Percentiles rank a stretch among this genome's conserved stretches.
Conservation (phyloP, 1,284 basidiomycete genomes). For the Pyrrhoderma noxium region DNA sequence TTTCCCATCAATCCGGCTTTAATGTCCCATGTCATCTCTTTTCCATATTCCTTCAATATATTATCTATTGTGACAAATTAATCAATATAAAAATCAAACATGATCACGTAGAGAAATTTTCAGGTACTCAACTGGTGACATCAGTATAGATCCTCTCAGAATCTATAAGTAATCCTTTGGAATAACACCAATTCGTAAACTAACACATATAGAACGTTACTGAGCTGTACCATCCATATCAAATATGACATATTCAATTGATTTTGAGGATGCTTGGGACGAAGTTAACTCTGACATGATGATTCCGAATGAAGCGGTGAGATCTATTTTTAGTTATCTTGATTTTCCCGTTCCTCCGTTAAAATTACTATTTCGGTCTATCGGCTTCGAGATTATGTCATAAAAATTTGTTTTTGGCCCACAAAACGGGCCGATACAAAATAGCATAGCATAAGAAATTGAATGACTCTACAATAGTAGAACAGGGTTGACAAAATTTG, state of each 20-base stretch:
- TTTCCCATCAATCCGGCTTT: constrained; percentile 80
- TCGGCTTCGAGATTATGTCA: too few relatives aligned
- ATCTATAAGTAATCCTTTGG: constrained; percentile 52
- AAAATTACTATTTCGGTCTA: too few relatives aligned
- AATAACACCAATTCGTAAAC: constrained; percentile 1
- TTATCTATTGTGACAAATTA: constrained; percentile 38
- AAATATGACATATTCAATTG: constrained; percentile 67
- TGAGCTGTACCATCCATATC: constrained; percentile 68
- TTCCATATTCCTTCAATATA: constrained; percentile 64
- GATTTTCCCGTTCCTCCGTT: too few relatives aligned
- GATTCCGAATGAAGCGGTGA: too few relatives aligned
- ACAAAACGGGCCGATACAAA: too few relatives aligned
- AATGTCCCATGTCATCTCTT: constrained; percentile 76
- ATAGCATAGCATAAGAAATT: too few relatives aligned
- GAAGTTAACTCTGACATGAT: constrained; percentile 10
- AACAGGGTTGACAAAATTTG: too few relatives aligned
- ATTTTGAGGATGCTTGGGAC: constrained; percentile 28
- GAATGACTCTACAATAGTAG: too few relatives aligned
- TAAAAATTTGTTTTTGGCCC: too few relatives aligned
- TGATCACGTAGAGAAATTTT: background rate
- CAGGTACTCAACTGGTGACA: constrained; percentile 54
- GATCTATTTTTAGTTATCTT: too few relatives aligned
- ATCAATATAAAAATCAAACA: background rate
- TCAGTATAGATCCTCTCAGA: constrained; percentile 68
- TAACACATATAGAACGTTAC: background rate